Evolutionary conservation across 768 basidiomycete genomes (phyloP).

Genomic region (Lentinus brumalis): DNA sequence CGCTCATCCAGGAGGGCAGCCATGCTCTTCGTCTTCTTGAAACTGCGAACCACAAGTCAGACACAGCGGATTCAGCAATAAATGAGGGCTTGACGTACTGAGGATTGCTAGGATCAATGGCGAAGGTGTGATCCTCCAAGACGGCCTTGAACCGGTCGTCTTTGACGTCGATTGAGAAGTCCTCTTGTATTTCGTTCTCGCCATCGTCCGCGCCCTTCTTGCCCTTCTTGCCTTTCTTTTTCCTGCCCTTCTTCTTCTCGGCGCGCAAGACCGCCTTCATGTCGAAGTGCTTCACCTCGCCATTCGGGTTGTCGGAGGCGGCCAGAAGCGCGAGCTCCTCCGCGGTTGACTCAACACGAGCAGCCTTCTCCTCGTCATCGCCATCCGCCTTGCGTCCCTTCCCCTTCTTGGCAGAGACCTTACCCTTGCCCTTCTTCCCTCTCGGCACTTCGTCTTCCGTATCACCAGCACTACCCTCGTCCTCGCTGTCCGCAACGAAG

Average conservation of each 20-base stretch:
- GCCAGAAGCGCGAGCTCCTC: constrained; percentile 70
- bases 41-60: constrained; percentile 50
- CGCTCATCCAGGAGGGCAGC: constrained; percentile 80
- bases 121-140: constrained; percentile 88
- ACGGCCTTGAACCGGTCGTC: constrained; percentile 88
- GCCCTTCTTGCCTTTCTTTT: constrained; percentile 40
- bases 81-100: constrained; percentile 58
- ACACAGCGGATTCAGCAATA: background rate
- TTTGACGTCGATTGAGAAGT: constrained; percentile 80
- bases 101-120: constrained; percentile 95
- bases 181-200: constrained; percentile 70
- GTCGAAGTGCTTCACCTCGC: constrained; percentile 80
- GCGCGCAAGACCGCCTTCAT: constrained; percentile 87
- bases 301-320: constrained; percentile 52
- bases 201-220: constrained; percentile 53
- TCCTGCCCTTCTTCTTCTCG: constrained; percentile 65
- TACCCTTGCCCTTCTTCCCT: constrained; percentile 21
- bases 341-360: constrained; percentile 49
- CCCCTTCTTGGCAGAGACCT: constrained; percentile 18
- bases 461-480: constrained; percentile 33
- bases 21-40: constrained; percentile 94
- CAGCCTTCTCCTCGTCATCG: constrained; percentile 21
- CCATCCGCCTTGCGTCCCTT: constrained; percentile 25
- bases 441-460: constrained; percentile 19
- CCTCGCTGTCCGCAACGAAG: constrained; percentile 56